Evolutionary conservation across 495 filamentous ascomycete genomes (phyloP).

Genomic region (Penicillium alfredii): DNA sequence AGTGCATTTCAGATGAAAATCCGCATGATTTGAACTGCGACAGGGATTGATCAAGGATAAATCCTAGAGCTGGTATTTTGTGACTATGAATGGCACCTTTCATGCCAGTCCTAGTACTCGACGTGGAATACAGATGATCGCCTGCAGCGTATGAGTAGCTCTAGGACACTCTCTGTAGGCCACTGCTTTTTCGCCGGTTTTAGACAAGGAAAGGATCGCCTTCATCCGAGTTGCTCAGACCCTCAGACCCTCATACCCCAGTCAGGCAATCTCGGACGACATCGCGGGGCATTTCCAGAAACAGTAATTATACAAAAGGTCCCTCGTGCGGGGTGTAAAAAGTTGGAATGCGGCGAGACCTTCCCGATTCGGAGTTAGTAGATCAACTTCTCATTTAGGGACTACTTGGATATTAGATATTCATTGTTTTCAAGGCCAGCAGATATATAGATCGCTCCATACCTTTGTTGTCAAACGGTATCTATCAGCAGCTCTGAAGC

Average conservation of each 20-base stretch:
- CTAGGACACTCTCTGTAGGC: background rate
- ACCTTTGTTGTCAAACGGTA: background rate
- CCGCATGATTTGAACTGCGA: background rate
- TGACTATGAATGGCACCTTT: no score
- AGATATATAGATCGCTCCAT: constrained; percentile 7
- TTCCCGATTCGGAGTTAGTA: constrained; percentile 4
- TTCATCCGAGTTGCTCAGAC: background rate
- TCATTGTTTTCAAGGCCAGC: no score
- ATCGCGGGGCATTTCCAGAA: constrained; percentile 1
- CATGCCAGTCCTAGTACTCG: no score
- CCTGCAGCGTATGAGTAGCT: no score
- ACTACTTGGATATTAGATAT: background rate
- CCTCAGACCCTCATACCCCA: background rate
- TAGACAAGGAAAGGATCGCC: background rate
- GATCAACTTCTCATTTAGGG: background rate
- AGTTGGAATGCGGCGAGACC: constrained; percentile 2
- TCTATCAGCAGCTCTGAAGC: background rate
- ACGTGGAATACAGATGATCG: no score
- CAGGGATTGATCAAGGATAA: background rate
- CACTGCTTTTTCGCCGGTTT: background rate
- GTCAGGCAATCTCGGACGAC: no score
- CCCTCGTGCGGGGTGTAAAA: constrained; percentile 1
- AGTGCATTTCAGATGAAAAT: background rate
- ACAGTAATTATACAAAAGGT: background rate
- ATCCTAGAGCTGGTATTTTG: no score